Conservation (phyloP, 2,329 filamentous ascomycete genomes). For the Epichloe sylvatica region DNA sequence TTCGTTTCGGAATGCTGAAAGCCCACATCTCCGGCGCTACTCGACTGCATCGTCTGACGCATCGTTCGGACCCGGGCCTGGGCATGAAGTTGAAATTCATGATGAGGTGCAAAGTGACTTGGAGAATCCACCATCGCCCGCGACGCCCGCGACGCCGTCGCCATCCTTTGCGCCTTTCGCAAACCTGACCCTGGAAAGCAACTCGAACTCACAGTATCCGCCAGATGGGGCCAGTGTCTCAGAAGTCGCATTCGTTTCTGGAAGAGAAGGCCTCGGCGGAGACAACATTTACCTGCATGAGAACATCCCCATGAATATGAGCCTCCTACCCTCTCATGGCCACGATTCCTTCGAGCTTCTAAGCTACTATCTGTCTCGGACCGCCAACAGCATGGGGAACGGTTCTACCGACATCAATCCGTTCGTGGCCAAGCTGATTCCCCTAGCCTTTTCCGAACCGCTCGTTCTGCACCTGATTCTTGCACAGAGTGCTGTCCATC, state of each 20-base stretch:
- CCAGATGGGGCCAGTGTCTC: conserved; percentile 1
- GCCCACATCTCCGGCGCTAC: not conserved
- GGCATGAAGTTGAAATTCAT: not conserved
- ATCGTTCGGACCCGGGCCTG: not conserved
- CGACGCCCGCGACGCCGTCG: not conserved
- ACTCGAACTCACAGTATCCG: not conserved
- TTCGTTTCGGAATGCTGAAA: not conserved
- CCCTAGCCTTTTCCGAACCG: conserved; percentile 30
- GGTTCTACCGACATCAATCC: conserved; percentile 32
- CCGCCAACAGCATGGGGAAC: conserved; percentile 33
- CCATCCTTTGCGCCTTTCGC: not conserved
- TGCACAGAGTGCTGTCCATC: conserved; percentile 28
- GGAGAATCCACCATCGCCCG: not conserved
- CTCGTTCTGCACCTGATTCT: conserved; percentile 32
- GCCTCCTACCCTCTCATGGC: conserved; percentile 17
- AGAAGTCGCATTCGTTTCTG: not conserved
- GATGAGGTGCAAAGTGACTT: not conserved
- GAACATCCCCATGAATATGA: conserved; percentile 14
- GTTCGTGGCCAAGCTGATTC: conserved; percentile 31
- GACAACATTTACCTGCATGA: not conserved
- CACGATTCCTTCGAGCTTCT: conserved; percentile 29
- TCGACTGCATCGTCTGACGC: not conserved
- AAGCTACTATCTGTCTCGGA: conserved; percentile 30
- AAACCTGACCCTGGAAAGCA: not conserved
- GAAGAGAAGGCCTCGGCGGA: conserved; percentile 3